phyloP scores from a whole-genome alignment of 2,329 filamentous ascomycete genomes.

The Pseudogymnoascus sp. region DNA sequence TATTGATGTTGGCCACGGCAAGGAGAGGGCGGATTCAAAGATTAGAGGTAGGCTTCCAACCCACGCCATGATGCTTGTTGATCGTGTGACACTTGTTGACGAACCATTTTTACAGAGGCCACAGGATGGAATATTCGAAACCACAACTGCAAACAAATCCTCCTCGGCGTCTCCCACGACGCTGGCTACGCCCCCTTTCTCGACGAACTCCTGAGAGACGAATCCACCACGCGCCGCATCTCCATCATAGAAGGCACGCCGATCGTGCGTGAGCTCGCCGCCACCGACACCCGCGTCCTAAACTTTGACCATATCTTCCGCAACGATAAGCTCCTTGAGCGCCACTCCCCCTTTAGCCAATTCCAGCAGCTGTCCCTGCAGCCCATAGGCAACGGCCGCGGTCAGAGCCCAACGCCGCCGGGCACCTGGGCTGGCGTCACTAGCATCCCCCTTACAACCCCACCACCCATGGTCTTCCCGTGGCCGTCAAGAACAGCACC shows the following conservation, averaged over 20 bases:
- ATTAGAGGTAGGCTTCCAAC: constrained; percentile 43
- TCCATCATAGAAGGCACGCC: constrained; percentile 48
- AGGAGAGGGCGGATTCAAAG: constrained; percentile 52
- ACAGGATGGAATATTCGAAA: constrained; percentile 52
- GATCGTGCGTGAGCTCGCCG: no score
- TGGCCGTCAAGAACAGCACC: no score
- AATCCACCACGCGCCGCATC: constrained; percentile 37
- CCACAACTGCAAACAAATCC: constrained; percentile 52
- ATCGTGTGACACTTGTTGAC: neutral
- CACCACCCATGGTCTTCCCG: no score
- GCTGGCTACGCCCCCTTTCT: constrained; percentile 53
- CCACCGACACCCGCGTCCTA: no score
- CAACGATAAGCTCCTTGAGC: no score
- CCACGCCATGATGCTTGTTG: neutral
- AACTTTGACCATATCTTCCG: no score
- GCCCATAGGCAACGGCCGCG: no score
- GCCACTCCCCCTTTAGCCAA: no score
- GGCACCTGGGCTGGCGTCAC: no score
- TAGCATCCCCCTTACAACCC: no score
- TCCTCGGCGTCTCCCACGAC: constrained; percentile 56
- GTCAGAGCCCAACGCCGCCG: no score
- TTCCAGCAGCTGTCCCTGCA: no score
- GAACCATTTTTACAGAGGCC: constrained; percentile 24
- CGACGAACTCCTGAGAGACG: constrained; percentile 44
- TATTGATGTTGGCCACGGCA: constrained; percentile 52